Conservation (phyloP, 257 asterid genomes). For the Handroanthus guayacan region DNA sequence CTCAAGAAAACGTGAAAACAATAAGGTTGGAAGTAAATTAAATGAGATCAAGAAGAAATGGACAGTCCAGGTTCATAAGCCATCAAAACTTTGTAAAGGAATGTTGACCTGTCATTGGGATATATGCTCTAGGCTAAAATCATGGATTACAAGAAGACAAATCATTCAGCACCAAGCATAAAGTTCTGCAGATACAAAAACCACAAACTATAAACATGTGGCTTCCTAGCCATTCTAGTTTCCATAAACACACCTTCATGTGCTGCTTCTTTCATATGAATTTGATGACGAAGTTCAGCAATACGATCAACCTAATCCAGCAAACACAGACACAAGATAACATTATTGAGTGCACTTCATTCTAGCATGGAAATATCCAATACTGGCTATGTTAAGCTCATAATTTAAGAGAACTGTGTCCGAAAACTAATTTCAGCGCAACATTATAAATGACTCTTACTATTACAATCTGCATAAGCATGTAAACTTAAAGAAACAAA, state of each 20-base stretch:
- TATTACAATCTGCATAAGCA: conserved; percentile 23
- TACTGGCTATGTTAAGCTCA: conserved; percentile 8
- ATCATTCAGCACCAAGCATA: conserved; percentile 26
- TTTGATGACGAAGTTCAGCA: conserved; percentile 70
- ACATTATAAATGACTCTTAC: neutral
- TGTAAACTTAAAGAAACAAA: too few species aligned
- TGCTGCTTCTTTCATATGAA: conserved; percentile 71
- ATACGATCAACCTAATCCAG: conserved; percentile 67
- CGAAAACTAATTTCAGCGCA: conserved; percentile 13
- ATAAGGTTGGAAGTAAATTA: conserved; percentile 2
- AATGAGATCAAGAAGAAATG: conserved; percentile 24
- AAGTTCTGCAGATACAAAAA: conserved; percentile 4
- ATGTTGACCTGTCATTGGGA: neutral
- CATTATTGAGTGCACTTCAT: conserved; percentile 11
- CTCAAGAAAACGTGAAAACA: neutral
- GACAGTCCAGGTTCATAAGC: neutral
- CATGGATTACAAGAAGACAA: conserved; percentile 26
- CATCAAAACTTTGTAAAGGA: conserved; percentile 8
- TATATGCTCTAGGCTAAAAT: conserved; percentile 15
- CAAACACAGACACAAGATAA: conserved; percentile 33
- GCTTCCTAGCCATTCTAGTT: conserved; percentile 22
- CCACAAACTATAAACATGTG: conserved; percentile 16
- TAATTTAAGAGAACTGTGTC: conserved; percentile 15
- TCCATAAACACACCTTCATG: conserved; percentile 65
- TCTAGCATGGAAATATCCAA: conserved; percentile 13